Evolutionary conservation across 495 filamentous ascomycete genomes (phyloP), one percentile per base, ranked within the genome.

Genomic region (Lasiosphaeris hirsuta): DNA sequence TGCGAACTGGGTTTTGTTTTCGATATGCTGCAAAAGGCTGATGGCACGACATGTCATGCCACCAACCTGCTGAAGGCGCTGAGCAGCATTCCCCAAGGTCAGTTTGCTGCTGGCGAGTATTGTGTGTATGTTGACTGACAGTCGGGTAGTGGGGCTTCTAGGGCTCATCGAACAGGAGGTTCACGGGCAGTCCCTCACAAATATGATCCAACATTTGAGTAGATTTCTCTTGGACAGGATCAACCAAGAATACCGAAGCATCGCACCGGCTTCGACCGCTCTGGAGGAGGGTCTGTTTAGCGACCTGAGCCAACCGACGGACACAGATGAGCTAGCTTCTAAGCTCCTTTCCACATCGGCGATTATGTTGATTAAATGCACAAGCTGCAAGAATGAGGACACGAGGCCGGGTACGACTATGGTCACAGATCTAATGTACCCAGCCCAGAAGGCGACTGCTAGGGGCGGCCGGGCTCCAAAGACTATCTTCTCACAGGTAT

Each of bases 1-100:
- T 99, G 94, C 73, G 95, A 99, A 71, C 73, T 97, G 68, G 94
- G 93, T 14, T 98, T 92, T 69, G 76, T 99, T 15, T 92, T 97
- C 63, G 94, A 99, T 66, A 99, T 99, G 94, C 78, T 99, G 35
- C 89, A 97, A 62, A 97, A 96, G 65, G 93, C 93, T 7, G 85
- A 86, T 62, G 94, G 92, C 1, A 85, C 90, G 54, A 94, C 92
- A 58, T 97, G 95, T 63, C 94, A 97, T 63, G 94, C 94, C n/a
- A 96, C 93, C 0, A 99, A 99, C 67, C 84, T 99, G 61, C 74
- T 97, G 37, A 94, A 90, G 72, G 88, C 92, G 0, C 86, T 97
- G 61, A 88, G 88, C 66, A 86, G 83, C 61, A 84, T 87, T 51
- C 83, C 88, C 1, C 84, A 90, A 69, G 84, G 84, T 84, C 51